These are phyloP conservation scores for Teratosphaeriaceae sp. DNA, from an alignment of 2,329 filamentous ascomycete species.

Conservation along the genomic window DNA sequence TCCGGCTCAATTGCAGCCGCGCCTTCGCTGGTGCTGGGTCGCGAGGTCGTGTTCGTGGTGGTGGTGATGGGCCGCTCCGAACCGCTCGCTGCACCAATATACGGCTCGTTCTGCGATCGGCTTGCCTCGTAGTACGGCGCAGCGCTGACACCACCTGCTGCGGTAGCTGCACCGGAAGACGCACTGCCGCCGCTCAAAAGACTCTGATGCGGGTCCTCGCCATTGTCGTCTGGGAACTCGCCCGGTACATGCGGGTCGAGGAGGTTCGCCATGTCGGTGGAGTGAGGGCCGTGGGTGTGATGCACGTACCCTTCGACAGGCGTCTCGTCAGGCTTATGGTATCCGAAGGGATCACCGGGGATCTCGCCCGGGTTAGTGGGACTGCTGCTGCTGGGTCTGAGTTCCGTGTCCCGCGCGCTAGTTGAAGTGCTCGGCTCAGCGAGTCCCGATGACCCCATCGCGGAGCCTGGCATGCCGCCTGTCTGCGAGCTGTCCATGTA, in stretches of 20 bases:
- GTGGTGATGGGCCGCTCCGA: no score
- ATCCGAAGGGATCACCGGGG: constrained; percentile 4
- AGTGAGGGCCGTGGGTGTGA: constrained; percentile 20
- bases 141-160: no score
- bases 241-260: constrained; percentile 32
- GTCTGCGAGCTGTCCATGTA: background rate
- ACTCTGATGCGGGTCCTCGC: constrained; percentile 14
- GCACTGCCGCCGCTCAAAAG: no score
- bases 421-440: background rate
- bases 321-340: constrained; percentile 9
- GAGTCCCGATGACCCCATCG: no score
- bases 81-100: no score
- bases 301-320: constrained; percentile 13
- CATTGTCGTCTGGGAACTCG: constrained; percentile 23
- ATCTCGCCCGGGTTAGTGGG: background rate
- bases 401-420: background rate
- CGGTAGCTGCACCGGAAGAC: no score
- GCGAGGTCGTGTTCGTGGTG: no score
- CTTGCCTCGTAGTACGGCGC: no score
- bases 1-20: no score
- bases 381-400: background rate
- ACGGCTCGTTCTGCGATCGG: no score
- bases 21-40: no score
- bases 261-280: constrained; percentile 16
- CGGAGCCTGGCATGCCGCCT: no score